Evolutionary conservation across 2,329 filamentous ascomycete species (phyloP), one percentile per base, ranked within the genome.

Genomic region (Paraphoma sp.): DNA sequence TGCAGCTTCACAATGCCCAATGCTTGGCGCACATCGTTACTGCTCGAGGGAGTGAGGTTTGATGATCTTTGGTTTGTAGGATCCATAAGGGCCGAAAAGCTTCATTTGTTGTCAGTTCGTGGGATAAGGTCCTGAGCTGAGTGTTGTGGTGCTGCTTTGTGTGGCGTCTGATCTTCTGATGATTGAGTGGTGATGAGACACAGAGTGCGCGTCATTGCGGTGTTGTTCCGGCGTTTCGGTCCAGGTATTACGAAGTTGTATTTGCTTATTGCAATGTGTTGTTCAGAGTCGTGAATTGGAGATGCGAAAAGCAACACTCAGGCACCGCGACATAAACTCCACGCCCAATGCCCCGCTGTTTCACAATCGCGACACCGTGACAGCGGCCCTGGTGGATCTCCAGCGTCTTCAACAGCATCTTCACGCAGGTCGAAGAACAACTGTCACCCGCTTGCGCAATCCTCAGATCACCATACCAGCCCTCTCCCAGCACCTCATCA

Each of bases 1-100:
- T 45, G 53, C 45, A 65, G 62, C 60, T 60, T 65, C 57, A 61
- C 62, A 55, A 54, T 57, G 60, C 57, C 57, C 57, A 59, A 60
- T 40, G 29, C 38, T n/a, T 44, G 47, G 51, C 48, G 45, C 40
- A 18, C 45, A 44, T 50, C 31, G 4, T 54, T 59, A 11, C 49
- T 47, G 14, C 7, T 14, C 33, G 9, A 14, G 33, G 33, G 14
- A 36, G 33, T 36, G 9, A 14, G 33, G 31, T 11, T n/a, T 40
- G 18, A 10, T 9, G 50, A 14, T 5, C 14, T 29, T 45, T 38
- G 41, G 11, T 5, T 6, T 30, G 23, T 14, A 33, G 11, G 31
- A 23, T 23, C 7, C 10, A 2, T 10, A 36, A 36, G 33, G 33
- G 14, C 33, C 33, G 33, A 36, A 36, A 36, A 36, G 33, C 33